Percentiles rank a stretch among this genome's conserved stretches.
These are phyloP conservation scores for Podospora didyma DNA, from an alignment of 495 filamentous ascomycete genomes.

Conservation along the genomic window DNA sequence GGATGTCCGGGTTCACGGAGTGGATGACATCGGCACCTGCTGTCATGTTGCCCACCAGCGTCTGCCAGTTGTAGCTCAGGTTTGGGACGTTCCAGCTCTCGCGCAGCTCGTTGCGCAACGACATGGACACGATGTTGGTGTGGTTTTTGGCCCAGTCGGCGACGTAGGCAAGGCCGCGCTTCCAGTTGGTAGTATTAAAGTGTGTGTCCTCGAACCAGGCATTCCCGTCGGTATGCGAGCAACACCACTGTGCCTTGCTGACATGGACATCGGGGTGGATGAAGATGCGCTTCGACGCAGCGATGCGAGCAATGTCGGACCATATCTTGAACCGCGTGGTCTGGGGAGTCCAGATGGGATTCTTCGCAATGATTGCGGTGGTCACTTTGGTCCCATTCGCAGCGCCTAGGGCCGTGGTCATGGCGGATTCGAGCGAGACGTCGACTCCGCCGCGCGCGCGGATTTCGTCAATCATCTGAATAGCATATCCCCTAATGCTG, in stretches of 20 bases:
- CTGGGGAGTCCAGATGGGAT: slow-evolving; percentile 38
- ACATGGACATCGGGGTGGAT: slow-evolving; percentile 57
- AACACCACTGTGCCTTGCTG: slow-evolving; percentile 56
- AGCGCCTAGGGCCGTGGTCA: slow-evolving; percentile 40
- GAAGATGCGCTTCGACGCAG: slow-evolving; percentile 42
- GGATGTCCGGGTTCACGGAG: slow-evolving; percentile 45
- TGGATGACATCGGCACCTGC: slow-evolving; percentile 44
- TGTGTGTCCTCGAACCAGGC: slow-evolving; percentile 53
- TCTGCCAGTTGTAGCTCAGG: slow-evolving; percentile 48
- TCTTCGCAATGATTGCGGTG: slow-evolving; percentile 38
- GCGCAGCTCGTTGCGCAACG: slow-evolving; percentile 52
- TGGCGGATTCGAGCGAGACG: slow-evolving; percentile 39
- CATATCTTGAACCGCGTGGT: slow-evolving; percentile 45
- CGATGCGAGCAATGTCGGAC: slow-evolving; percentile 38
- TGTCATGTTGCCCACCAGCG: slow-evolving; percentile 48
- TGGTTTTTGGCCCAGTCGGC: slow-evolving; percentile 45
- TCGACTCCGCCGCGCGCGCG: slow-evolving; percentile 43
- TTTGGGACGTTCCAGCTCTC: slow-evolving; percentile 27
- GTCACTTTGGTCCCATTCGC: slow-evolving; percentile 44
- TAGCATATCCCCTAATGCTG: slow-evolving; percentile 39
- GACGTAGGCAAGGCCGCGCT: slow-evolving; percentile 47
- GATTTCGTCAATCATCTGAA: slow-evolving; percentile 56
- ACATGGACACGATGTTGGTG: slow-evolving; percentile 43
- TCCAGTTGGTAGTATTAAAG: slow-evolving; percentile 49
- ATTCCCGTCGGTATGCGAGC: slow-evolving; percentile 49